Base-by-base conservation (phyloP, 2,329 filamentous ascomycete genomes). In the Cadophora malorum region DNA sequence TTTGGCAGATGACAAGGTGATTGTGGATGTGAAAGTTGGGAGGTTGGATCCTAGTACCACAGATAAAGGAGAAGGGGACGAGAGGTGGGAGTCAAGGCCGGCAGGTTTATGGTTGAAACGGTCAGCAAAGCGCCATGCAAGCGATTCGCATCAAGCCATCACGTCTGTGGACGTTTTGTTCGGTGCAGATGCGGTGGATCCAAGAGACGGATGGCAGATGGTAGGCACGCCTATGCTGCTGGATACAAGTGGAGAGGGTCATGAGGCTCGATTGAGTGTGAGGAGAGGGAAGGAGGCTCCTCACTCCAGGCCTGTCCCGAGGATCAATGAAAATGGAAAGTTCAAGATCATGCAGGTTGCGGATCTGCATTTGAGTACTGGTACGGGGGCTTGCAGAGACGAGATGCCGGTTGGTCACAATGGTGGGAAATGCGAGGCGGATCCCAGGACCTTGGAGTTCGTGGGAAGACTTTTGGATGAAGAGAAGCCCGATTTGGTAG, bases 341-440 rank as follows among this genome's bases (percentile, higher is more conserved):
- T 98, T 98, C 83, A 98, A 98, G 83, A 97, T 99, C 72, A 89
- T 99, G 86, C 96, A 99, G 80, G 84, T 97, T 65, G 91, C 94
- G n/a, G 96, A 99, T 81, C 82, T 98, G 69, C 96, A 99, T 79
- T 82, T 99, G 66, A 95, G 93, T 76, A 99, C 96, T 2, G 96
- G 95, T 10, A 85, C 94, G 5, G 96, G 96, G 10, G 81, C 81
- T 55, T 99, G 96, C 77, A 89, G 96, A 72, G 94, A 99, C 74
- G 88, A 93, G n/a, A 85, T 95, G 72, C 94, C 94, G 0, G 86
- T 88, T 70, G 86, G 85, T 59, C 87, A 88, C 72, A 87, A 93
- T 63, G 90, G 89, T 5, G 91, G 90, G 12, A 88, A 89, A 74
- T 99, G 96, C 79, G 93, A 97, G 76, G 96, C 96, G 1, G 96